Evolutionary conservation across 1,284 basidiomycete genomes (phyloP).

Genomic region (Amylostereum areolatum): DNA sequence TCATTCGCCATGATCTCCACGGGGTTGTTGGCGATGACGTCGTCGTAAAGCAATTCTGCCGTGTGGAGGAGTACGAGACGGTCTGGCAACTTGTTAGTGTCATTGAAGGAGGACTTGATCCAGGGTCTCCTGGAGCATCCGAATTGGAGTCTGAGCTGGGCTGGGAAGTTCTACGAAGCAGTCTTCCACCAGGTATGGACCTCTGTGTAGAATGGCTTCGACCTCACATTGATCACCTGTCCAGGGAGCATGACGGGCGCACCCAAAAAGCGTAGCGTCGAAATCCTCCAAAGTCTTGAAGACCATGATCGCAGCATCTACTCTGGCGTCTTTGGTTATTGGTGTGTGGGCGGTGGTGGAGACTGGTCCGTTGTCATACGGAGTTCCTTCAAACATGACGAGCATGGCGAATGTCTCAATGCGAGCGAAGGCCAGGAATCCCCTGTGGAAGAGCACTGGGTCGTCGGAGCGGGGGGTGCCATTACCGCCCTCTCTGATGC

Average conservation of each 20-base stretch:
- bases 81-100: conserved; percentile 97
- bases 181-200: conserved; percentile 79
- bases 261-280: conserved; percentile 90
- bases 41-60: conserved; percentile 80
- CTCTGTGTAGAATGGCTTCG: not conserved
- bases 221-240: conserved; percentile 7
- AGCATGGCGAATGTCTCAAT: not conserved
- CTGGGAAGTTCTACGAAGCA: conserved; percentile 73
- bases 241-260: conserved; percentile 96
- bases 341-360: conserved; percentile 82
- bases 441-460: conserved; percentile 49
- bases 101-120: conserved; percentile 57
- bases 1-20: conserved; percentile 91
- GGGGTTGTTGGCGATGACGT: conserved; percentile 74
- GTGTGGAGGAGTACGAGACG: conserved; percentile 88
- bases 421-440: conserved; percentile 19
- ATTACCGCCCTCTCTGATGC: conserved; percentile 91
- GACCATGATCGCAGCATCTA: conserved; percentile 72
- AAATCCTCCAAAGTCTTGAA: conserved; percentile 84
- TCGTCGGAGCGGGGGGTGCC: conserved; percentile 89
- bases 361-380: conserved; percentile 97
- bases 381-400: conserved; percentile 78
- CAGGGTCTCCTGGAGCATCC: conserved; percentile 21
- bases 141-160: conserved; percentile 42
- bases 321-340: conserved; percentile 93